Base-by-base conservation (phyloP, 208 protist species). In the Trichomonas gallinae region DNA sequence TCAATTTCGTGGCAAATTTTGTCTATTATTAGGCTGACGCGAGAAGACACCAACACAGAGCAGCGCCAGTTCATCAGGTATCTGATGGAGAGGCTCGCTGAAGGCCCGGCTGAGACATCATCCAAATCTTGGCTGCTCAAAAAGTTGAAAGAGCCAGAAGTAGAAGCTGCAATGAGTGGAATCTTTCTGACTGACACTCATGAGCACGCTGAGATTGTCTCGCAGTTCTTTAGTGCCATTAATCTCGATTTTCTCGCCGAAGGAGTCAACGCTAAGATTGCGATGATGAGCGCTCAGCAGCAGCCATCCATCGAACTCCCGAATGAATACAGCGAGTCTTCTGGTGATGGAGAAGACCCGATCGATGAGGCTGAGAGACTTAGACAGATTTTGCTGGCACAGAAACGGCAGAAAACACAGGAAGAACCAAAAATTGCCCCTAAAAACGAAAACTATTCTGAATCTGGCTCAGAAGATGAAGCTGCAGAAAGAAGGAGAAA, bases 31-130 rank as follows among this genome's bases (percentile, higher is more conserved):
- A 72, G 51, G 45, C 31, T 96, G 9, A 83, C 46, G 2, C 46
- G n/a, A 83, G 49, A 96, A 51, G 93, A 96, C 36, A 96, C 93
- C 0, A 96, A 96, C 63, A 44, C 93, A 38, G 34, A 49, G 10
- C 46, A 96, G 42, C 13, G 93, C 23, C 34, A 81, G 42, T 83
- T 96, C 17, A 96, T 96, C 40, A 3, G 51, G 45, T 36, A 81
- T 82, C 23, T 96, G 42, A 36, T 96, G 2, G 49, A 96, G 72
- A 48, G 72, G 45, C 49, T 96, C 1, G 93, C 93, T 34, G 44
- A 48, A 13, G 87, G 87, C 0, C 58, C 58, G 6, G 58, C 58
- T 4, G 58, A 72, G 58, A 72, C 26, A n/a, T 31, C 58, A 72
- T 72, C 58, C 8, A 72, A 17, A 26, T 72, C 58, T 31, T 72